Base-by-base conservation (phyloP, 208 protist species). In the Acanthamoeba royreba region DNA sequence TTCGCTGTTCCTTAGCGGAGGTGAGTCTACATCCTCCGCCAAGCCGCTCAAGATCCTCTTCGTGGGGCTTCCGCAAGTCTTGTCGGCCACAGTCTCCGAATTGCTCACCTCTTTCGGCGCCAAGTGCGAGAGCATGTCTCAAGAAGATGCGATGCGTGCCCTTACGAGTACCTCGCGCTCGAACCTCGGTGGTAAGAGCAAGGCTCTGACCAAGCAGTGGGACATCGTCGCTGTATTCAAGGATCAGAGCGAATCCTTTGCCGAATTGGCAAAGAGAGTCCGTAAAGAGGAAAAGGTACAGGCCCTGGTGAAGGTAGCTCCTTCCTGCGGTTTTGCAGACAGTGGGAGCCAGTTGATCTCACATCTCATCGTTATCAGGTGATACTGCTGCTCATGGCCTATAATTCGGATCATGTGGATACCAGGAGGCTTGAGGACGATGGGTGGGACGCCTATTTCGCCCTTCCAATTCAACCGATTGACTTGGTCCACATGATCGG, bases 261-360 rank as follows among this genome's bases (percentile, higher is more conserved):
- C 53, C 43, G 74, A 85, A 28, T 45, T 85, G 2, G 74, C 74
- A 22, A 46, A 53, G 74, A 40, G 74, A 1, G 28, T 85, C 31
- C 38, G 74, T 28, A 85, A 53, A 45, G 74, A 85, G 43, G 74
- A 85, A 46, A 85, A 85, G 74, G 74, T 53, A 85, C 74, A 85
- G 25, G 74, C 42, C 74, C 74, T 22, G n/a, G 74, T 55, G 74
- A 85, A 85, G 74, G 74, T 85, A 85, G 40, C 74, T 4, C 11
- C 38, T 25, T 45, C 66, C 15, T 81, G 15, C 63, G 35, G n/a
- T 77, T 45, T 8, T 35, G 35, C n/a, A 22, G n/a, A 35, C n/a
- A 0, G n/a, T 0, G 4, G 15, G 40, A 33, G 38, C 31, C 35
- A 7, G 4, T n/a, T 46, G 7, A 33, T 19, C 0, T 77, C 4